phyloP scores from a whole-genome alignment of 176 grass and related monocot genomes.

The Musa itinerans region DNA sequence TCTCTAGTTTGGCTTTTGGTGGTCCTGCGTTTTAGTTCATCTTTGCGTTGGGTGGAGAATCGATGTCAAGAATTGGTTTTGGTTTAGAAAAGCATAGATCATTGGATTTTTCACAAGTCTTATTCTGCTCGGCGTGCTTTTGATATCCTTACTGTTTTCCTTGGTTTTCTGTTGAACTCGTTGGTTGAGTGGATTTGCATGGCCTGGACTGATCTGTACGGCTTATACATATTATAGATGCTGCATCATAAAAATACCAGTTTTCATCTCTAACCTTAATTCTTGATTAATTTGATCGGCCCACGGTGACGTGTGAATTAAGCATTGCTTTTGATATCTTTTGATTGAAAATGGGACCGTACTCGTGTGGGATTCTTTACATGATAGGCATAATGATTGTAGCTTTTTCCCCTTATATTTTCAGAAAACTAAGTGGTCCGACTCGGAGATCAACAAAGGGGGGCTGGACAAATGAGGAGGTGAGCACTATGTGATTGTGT shows the following conservation, averaged over 20 bases:
- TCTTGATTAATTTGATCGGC: too few relatives aligned
- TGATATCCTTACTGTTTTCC: too few relatives aligned
- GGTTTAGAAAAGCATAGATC: too few relatives aligned
- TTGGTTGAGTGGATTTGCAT: too few relatives aligned
- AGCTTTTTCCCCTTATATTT: not conserved
- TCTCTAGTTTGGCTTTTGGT: not conserved
- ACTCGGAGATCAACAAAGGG: constrained; percentile 16
- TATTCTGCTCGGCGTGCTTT: too few relatives aligned
- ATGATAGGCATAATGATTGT: not conserved
- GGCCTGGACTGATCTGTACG: too few relatives aligned
- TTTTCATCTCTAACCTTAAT: too few relatives aligned
- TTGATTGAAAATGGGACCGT: not conserved
- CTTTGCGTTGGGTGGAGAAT: not conserved
- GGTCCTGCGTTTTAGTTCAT: not conserved
- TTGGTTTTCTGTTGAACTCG: too few relatives aligned
- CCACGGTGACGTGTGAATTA: too few relatives aligned
- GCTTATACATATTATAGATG: too few relatives aligned
- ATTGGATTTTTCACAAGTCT: too few relatives aligned
- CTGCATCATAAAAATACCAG: too few relatives aligned
- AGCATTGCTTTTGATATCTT: not conserved
- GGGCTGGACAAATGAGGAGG: constrained; percentile 9
- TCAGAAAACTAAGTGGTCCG: not conserved
- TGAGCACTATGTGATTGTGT: not conserved
- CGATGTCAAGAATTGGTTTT: not conserved
- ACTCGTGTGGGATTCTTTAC: not conserved